Evolutionary conservation across 176 grass and related monocot genomes (phyloP), one percentile per base, ranked within the genome.

Genomic region (Oryza nivara): DNA sequence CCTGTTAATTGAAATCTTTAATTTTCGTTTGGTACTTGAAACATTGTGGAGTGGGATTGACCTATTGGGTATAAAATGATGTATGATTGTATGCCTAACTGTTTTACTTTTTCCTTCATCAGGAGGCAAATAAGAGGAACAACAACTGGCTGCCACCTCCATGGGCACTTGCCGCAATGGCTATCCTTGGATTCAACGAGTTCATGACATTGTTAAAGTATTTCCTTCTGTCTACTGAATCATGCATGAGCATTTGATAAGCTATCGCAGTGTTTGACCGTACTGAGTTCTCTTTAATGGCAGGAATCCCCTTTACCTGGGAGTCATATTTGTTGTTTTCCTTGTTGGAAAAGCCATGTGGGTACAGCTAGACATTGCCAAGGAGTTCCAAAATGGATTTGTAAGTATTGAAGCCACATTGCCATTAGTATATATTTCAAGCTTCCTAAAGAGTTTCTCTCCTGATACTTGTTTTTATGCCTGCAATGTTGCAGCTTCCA

Each of bases 91-190:
- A 69, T 20, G 14, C 13, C 48, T 75, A 65, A 84, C 15, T 9
- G 47, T 72, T 58, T 47, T 76, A 22, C 70, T 80, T 22, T 81
- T 86, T 35, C 22, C 25, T 79, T 81, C 75, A 36, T 72, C 76
- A 99, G 96, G 96, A 99, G 89, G 96, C 96, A 83, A 88, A 99
- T 73, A 99, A 96, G 86, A 91, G 88, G 69, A 99, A 99, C 81
- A 99, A 99, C 84, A 99, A 92, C 85, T 91, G 92, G 93, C 35
- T 99, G 46, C 96, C 96, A 69, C 96, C 93, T 91, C 96, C 96
- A 73, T 99, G 96, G 96, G 96, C 96, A 43, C 92, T 99, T 70
- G 96, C 88, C 48, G 96, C 96, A 69, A 96, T 99, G 80, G 74
- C 80, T 54, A 70, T 99, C 26, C 90, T 99, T 83, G 96, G 96